Evolutionary conservation across 768 basidiomycete genomes (phyloP), one percentile per base, ranked within the genome.

Genomic region (Lentinus tigrinus): DNA sequence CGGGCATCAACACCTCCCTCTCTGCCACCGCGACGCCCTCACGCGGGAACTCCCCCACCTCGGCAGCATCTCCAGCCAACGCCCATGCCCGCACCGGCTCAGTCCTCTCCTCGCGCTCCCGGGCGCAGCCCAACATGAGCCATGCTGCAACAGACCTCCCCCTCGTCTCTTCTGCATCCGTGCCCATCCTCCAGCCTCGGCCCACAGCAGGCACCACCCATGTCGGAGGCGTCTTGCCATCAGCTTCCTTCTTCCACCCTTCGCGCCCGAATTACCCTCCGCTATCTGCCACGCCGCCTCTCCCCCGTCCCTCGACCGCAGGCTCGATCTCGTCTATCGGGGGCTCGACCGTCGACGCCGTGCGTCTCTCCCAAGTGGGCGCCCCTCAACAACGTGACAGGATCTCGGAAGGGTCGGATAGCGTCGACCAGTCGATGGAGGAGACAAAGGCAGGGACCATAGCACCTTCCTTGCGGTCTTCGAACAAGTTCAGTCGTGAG

Each of bases 181-280:
- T 65, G 31, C 68, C 66, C 4, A 27, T 63, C 16, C 53, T 65
- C 37, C 63, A 64, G 48, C 66, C 66, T 4, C 61, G 66, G 14
- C 54, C 64, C 13, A 48, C 58, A 34, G 49, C 52, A 36, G 57
- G 51, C 38, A 57, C 57, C 1, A 86, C 87, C 0, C 87, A 91
- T 69, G 85, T 85, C 13, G 82, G 84, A 43, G 90, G 89, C 31
- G 88, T 92, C 19, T 84, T 86, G 54, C 89, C 92, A 16, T 85
- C 89, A 10, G 83, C 89, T 4, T 86, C 88, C 7, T 92, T 93
- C 75, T 92, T 92, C 67, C 83, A 78, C 21, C 88, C 89, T 4
- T 81, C 85, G 4, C 79, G 85, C 49, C 90, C 88, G 0, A 70
- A 71, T 23, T 75, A 83, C 61, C 80, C 77, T 28, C 81, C 70